A percentile compares a stretch with the other conserved stretches of the same genome.
phyloP scores from a whole-genome alignment of 2,329 filamentous ascomycete species.

The Pseudomassariella vexata region DNA sequence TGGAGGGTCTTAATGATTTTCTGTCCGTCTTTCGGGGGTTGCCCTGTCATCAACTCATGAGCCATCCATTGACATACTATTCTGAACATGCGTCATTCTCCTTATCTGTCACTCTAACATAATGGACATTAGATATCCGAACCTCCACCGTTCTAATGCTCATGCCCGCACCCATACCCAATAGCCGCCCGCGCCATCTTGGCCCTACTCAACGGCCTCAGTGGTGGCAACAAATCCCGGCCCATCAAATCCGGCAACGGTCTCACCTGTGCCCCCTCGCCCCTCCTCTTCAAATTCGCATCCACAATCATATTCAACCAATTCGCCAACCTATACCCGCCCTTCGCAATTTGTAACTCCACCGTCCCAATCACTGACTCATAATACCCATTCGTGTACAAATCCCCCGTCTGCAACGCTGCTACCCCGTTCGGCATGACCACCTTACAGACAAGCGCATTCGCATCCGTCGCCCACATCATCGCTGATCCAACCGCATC shows the following conservation, averaged over 20 bases:
- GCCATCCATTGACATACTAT: too few relatives aligned
- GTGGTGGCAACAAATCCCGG: constrained; percentile 17
- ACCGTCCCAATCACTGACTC: constrained; percentile 31
- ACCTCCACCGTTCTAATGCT: constrained; percentile 4
- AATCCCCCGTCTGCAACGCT: constrained; percentile 29
- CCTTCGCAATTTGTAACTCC: constrained; percentile 37
- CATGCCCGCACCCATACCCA: constrained; percentile 7
- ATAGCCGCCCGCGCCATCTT: constrained; percentile 19
- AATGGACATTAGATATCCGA: too few relatives aligned
- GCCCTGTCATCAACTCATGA: too few relatives aligned
- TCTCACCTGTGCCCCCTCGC: background rate
- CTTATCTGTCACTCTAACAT: too few relatives aligned
- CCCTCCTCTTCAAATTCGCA: constrained; percentile 13
- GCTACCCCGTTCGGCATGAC: constrained; percentile 34
- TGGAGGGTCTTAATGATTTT: too few relatives aligned
- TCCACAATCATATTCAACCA: constrained; percentile 19
- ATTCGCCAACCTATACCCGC: constrained; percentile 28
- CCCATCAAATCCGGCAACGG: constrained; percentile 12
- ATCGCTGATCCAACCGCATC: constrained; percentile 31
- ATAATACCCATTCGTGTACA: constrained; percentile 38
- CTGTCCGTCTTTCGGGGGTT: too few relatives aligned
- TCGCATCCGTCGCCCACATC: constrained; percentile 35
- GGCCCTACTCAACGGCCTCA: constrained; percentile 17
- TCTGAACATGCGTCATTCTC: too few relatives aligned
- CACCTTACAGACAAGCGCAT: constrained; percentile 32